Conservation (phyloP, 2,329 filamentous ascomycete species). For the Cercospora zeae-maydis region DNA sequence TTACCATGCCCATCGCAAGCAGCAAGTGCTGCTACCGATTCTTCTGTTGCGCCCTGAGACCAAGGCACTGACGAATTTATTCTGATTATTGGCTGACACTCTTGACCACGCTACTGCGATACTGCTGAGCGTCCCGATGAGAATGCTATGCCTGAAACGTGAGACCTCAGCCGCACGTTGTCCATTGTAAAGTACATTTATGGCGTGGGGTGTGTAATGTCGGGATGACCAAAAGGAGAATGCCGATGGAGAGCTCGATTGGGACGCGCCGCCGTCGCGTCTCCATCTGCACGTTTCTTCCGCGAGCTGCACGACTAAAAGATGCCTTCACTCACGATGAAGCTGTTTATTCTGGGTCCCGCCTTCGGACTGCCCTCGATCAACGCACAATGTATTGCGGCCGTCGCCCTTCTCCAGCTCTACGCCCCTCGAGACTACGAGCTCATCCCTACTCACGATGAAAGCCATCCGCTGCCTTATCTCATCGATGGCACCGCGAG, state of each 20-base stretch:
- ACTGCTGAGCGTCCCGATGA: not conserved
- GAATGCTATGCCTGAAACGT: not conserved
- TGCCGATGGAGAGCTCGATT: not conserved
- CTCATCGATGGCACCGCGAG: constrained; percentile 55
- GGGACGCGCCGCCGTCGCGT: constrained; percentile 1
- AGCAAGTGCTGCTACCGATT: too few relatives aligned
- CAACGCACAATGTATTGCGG: constrained; percentile 83
- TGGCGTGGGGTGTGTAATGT: not conserved
- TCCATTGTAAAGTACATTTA: too few relatives aligned
- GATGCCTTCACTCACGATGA: constrained; percentile 38
- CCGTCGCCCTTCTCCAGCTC: constrained; percentile 70
- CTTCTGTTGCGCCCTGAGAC: too few relatives aligned
- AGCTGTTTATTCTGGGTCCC: constrained; percentile 85
- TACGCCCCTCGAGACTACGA: constrained; percentile 57
- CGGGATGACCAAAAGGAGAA: not conserved
- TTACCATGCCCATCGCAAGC: too few relatives aligned
- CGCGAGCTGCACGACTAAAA: not conserved
- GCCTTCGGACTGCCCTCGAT: constrained; percentile 87
- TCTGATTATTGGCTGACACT: too few relatives aligned
- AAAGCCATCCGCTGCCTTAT: constrained; percentile 28
- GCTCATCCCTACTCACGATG: constrained; percentile 59
- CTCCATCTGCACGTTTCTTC: not conserved
- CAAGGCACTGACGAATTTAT: too few relatives aligned
- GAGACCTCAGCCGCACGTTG: not conserved
- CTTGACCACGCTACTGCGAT: too few relatives aligned